Base-by-base conservation (phyloP, 139 green algal genomes). In the Desmodesmus armatus region DNA sequence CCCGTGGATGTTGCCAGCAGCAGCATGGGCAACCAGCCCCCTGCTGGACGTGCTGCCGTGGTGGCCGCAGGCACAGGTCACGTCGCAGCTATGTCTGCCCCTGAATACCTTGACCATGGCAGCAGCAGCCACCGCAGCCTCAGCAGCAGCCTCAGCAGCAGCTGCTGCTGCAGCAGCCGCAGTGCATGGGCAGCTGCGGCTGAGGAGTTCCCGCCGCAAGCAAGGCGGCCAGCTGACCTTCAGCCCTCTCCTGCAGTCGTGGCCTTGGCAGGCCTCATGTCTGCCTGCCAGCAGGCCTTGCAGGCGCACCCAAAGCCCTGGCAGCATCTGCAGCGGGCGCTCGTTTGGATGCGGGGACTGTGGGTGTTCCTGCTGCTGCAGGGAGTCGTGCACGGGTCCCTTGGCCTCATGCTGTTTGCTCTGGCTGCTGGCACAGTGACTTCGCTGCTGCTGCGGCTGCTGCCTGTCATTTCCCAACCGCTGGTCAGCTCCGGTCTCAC, bases 361-460 rank as follows among this genome's bases (percentile, higher is more conserved):
- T 23, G 41, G 35, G 39, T 79, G 41, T 23, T 27, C 13, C 27
- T 65, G 72, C 72, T 79, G 72, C 25, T 69, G 60, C 60, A 69
- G n/a, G n/a, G n/a, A n/a, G n/a, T n/a, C n/a, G n/a, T n/a, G n/a
- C n/a, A n/a, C n/a, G 63, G 31, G 31, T 31, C 25, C 11, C 9
- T 27, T 11, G 58, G 9, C 15, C 6, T 15, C 31, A 40, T 43
- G 63, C 31, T 31, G 31, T 3, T 72, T 4, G 63, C 31, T 2
- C 63, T 72, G 7, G 63, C 31, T 72, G 58, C 58, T 72, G 63
- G 31, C 31, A 25, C 43, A 13, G 7, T 44, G 23, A 5, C 13
- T 43, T 31, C 63, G 31, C 31, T 72, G 63, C 63, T 72, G 63
- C 63, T 27, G 31, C 9, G 63, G 11, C 63, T 72, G 63, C 63